A percentile compares a stretch with the other conserved stretches of the same genome.
Evolutionary conservation across 352 stramenopile genomes (phyloP).

Genomic region (Globisporangium carolinianum): DNA sequence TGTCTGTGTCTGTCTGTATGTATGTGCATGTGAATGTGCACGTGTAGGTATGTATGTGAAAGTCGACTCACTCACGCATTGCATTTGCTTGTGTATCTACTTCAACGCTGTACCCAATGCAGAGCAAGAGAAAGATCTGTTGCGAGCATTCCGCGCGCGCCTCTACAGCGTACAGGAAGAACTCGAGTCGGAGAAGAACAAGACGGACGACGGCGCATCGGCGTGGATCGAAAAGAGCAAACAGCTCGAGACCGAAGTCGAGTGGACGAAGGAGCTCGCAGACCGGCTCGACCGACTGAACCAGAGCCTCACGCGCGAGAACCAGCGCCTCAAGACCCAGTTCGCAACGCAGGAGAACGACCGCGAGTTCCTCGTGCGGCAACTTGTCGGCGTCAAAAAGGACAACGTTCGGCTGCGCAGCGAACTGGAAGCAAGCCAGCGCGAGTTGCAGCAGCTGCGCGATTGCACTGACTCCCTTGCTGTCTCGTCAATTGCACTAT

Average conservation of each 20-base stretch:
- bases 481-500: conserved; percentile 5
- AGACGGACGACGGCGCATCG: conserved; percentile 84
- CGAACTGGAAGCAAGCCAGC: too few relatives aligned
- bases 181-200: conserved; percentile 89
- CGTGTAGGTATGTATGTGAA: too few relatives aligned
- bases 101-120: not conserved
- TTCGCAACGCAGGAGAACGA: conserved; percentile 92
- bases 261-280: conserved; percentile 87
- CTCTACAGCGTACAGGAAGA: conserved; percentile 92
- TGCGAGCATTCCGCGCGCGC: conserved; percentile 84
- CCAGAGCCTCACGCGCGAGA: conserved; percentile 84
- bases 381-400: too few relatives aligned
- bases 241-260: conserved; percentile 84
- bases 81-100: not conserved
- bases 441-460: conserved; percentile 24
- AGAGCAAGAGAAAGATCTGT: conserved; percentile 89
- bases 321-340: conserved; percentile 84
- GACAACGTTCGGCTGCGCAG: too few relatives aligned
- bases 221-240: conserved; percentile 90
- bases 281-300: conserved; percentile 88
- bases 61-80: too few relatives aligned
- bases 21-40: conserved; percentile 2
- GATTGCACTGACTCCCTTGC: conserved; percentile 10
- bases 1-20: too few relatives aligned
- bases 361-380: conserved; percentile 4